A percentile compares a stretch with the other conserved stretches of the same genome.
These are phyloP conservation scores for Sugiyamaella japonica DNA, from an alignment of 1,139 yeast genomes.

Conservation along the genomic window DNA sequence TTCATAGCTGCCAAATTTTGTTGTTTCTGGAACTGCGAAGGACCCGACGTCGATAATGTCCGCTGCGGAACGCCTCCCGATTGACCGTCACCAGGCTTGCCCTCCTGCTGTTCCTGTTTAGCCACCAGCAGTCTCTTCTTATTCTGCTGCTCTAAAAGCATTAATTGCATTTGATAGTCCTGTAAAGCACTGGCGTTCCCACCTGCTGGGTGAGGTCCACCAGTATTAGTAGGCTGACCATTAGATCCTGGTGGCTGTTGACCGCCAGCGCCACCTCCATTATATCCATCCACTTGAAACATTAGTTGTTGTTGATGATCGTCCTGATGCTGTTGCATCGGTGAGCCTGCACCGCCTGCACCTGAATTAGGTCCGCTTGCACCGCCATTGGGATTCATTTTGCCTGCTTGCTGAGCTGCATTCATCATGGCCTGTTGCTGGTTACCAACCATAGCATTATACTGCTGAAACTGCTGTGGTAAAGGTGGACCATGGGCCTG, in stretches of 20 bases:
- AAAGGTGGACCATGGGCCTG: constrained; percentile 20
- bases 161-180: constrained; percentile 74
- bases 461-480: constrained; percentile 34
- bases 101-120: constrained; percentile 27
- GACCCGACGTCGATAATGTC: constrained; percentile 20
- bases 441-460: constrained; percentile 27
- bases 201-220: constrained; percentile 26
- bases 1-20: constrained; percentile 19
- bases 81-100: constrained; percentile 17
- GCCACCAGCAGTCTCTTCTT: constrained; percentile 52
- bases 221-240: constrained; percentile 22
- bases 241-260: constrained; percentile 14
- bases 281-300: constrained; percentile 26
- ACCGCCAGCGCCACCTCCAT: constrained; percentile 8
- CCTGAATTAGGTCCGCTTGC: constrained; percentile 19
- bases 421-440: constrained; percentile 35
- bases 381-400: constrained; percentile 16
- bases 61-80: constrained; percentile 16
- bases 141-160: constrained; percentile 70
- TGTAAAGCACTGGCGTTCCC: constrained; percentile 49
- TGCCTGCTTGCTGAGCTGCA: constrained; percentile 26
- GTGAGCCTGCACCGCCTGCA: constrained; percentile 23
- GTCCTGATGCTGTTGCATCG: constrained; percentile 24
- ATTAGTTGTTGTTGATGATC: constrained; percentile 22
- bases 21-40: constrained; percentile 22